Conservation (phyloP, 1,139 yeast species). For the Candida tetrigidarum region DNA sequence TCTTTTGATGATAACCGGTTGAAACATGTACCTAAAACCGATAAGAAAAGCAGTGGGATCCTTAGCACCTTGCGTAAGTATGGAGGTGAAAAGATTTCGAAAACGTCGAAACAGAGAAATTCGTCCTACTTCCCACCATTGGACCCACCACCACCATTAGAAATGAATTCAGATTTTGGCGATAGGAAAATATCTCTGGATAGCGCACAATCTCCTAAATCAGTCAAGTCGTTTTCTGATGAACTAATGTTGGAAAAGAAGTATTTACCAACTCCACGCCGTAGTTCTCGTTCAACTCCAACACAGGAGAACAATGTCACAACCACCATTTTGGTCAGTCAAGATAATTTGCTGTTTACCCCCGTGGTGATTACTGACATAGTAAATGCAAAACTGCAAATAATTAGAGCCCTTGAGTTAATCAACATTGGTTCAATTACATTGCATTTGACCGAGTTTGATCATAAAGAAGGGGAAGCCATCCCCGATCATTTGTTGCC, state of each 20-base stretch:
- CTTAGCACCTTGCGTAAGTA: constrained; percentile 47
- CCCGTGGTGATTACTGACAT: constrained; percentile 40
- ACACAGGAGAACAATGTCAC: background rate
- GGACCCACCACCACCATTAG: constrained; percentile 14
- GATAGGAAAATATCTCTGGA: constrained; percentile 10
- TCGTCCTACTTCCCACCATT: constrained; percentile 13
- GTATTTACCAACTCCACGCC: constrained; percentile 32
- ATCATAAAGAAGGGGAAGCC: constrained; percentile 63
- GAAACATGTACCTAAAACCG: constrained; percentile 13
- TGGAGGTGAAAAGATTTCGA: constrained; percentile 45
- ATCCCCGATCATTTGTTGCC: constrained; percentile 53
- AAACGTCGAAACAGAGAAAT: constrained; percentile 19
- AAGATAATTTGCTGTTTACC: constrained; percentile 57
- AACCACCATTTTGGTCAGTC: constrained; percentile 52
- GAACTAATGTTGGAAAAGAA: constrained; percentile 24
- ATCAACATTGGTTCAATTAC: constrained; percentile 44
- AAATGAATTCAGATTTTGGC: constrained; percentile 9
- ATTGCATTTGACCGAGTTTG: constrained; percentile 74
- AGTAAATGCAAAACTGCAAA: constrained; percentile 36
- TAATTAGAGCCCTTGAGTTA: constrained; percentile 46
- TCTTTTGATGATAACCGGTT: constrained; percentile 9
- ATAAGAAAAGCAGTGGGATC: constrained; percentile 37
- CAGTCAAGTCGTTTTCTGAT: constrained; percentile 8
- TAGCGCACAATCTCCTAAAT: constrained; percentile 12
- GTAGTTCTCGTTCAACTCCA: background rate